These are phyloP conservation scores for Lactifluus volemus DNA, from an alignment of 768 basidiomycete species.

Conservation along the genomic window DNA sequence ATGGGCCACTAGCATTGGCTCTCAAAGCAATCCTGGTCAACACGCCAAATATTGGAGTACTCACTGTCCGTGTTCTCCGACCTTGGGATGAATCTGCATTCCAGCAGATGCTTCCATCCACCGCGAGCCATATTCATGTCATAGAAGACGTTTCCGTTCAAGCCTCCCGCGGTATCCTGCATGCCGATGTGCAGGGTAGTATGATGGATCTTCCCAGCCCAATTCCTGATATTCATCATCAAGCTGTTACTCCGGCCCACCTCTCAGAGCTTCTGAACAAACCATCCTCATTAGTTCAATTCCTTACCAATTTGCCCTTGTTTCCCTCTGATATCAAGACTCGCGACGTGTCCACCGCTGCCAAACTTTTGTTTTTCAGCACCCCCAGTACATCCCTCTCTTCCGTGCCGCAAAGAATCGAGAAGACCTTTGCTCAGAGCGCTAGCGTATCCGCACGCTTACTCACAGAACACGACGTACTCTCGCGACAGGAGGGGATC, in stretches of 20 bases:
- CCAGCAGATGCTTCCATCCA: conserved; percentile 46
- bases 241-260: conserved; percentile 50
- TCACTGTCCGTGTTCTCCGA: conserved; percentile 70
- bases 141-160: conserved; percentile 68
- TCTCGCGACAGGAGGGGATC: conserved; percentile 66
- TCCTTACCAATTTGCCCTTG: conserved; percentile 25
- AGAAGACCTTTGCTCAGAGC: conserved; percentile 48
- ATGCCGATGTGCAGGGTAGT: conserved; percentile 60
- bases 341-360: conserved; percentile 25
- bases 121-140: conserved; percentile 55
- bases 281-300: conserved; percentile 36
- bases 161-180: conserved; percentile 54
- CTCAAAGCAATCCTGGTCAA: conserved; percentile 43
- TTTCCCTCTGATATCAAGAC: conserved; percentile 21
- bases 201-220: conserved; percentile 35
- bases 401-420: conserved; percentile 40
- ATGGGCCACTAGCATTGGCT: conserved; percentile 65
- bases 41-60: conserved; percentile 47
- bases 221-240: conserved; percentile 39
- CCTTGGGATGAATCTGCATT: conserved; percentile 75
- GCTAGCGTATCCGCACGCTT: conserved; percentile 48
- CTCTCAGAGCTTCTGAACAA: conserved; percentile 42
- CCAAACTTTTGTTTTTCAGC: conserved; percentile 55
- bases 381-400: conserved; percentile 46
- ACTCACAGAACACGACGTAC: conserved; percentile 62